Conservation (phyloP, 2,329 filamentous ascomycete species). For the Ophiocordyceps unilateralis region DNA sequence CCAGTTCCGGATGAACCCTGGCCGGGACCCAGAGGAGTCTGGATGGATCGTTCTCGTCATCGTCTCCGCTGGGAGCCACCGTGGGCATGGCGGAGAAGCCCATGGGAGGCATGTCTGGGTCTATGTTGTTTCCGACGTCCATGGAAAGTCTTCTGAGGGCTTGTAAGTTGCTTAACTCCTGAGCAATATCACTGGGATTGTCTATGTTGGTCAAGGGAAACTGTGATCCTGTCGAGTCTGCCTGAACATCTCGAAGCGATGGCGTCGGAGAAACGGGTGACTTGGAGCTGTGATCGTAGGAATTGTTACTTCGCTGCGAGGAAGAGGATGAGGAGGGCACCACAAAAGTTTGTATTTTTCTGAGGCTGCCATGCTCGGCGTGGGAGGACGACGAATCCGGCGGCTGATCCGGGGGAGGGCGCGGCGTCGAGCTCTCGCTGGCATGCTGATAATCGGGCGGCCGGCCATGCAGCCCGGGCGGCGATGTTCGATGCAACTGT, state of each 20-base stretch:
- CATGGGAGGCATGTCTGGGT: conserved; percentile 59
- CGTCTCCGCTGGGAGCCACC: conserved; percentile 51
- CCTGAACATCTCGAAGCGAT: conserved; percentile 35
- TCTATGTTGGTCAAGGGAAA: conserved; percentile 83
- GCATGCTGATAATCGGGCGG: conserved; percentile 13
- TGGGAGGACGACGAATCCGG: conserved; percentile 11
- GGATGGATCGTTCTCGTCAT: conserved; percentile 76
- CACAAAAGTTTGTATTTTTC: conserved; percentile 26
- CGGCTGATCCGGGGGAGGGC: conserved; percentile 28
- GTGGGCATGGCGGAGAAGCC: conserved; percentile 53
- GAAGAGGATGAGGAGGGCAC: conserved; percentile 16
- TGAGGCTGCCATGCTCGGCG: conserved; percentile 16
- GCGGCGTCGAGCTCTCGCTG: conserved; percentile 21
- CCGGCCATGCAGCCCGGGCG: conserved; percentile 3
- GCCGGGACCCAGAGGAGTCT: conserved; percentile 92
- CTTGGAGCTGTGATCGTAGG: conserved; percentile 22
- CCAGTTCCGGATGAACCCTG: conserved; percentile 81
- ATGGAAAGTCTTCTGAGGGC: conserved; percentile 86
- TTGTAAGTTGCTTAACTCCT: conserved; percentile 83
- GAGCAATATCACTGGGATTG: conserved; percentile 72
- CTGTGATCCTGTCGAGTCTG: conserved; percentile 44
- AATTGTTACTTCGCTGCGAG: conserved; percentile 20
- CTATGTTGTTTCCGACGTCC: conserved; percentile 61
- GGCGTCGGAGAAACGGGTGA: conserved; percentile 34
- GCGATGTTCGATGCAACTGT: conserved; percentile 20